Evolutionary conservation across 257 asterid genomes (phyloP), one percentile per base, ranked within the genome.

Genomic region (Nicotiana attenuata): DNA sequence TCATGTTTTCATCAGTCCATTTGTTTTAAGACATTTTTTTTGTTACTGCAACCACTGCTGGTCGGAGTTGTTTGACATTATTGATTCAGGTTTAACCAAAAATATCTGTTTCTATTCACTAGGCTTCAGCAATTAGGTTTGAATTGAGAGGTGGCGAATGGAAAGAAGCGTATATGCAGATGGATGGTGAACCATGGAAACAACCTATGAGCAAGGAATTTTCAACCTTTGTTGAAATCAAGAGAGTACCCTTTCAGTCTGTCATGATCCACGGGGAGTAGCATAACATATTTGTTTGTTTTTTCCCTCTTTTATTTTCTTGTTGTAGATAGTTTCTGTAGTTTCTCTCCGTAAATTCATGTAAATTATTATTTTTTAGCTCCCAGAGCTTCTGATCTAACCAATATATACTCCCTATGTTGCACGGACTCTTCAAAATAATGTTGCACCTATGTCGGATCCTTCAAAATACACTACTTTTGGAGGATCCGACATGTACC

Each of bases 181-280:
- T 92, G 93, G 98, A 94, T 59, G 98, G 98, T 1, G 97, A 94
- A 84, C 98, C 98, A 59, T 94, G 97, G 98, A 93, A 93, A 84
- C 98, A 93, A 81, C 98, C 97, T 1, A 87, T 92, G 84, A 76
- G 88, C 87, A 88, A 86, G 85, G 96, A 92, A 4, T 91, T 86
- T 87, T 94, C 98, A 1, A 90, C 98, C 1, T 93, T 87, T 47
- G 88, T 93, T 41, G 97, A 93, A 83, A 91, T 93, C 24, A 92
- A 91, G 76, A 89, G 88, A 83, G 92, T 91, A 17, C 87, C 93
- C 5, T 84, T 88, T 82, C 95, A 90, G 31, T 91, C 98, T 63
- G 80, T 87, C 73, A 90, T 94, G 95, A 88, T 90, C 80, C 85
- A 85, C 67, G 93, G 87, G 68, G 94, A 89, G 63, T 75, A 75